A percentile compares a stretch with the other conserved stretches of the same genome.
These are phyloP conservation scores for Sugiyamaella smithiae DNA, from an alignment of 805 yeast genomes.

Conservation along the genomic window DNA sequence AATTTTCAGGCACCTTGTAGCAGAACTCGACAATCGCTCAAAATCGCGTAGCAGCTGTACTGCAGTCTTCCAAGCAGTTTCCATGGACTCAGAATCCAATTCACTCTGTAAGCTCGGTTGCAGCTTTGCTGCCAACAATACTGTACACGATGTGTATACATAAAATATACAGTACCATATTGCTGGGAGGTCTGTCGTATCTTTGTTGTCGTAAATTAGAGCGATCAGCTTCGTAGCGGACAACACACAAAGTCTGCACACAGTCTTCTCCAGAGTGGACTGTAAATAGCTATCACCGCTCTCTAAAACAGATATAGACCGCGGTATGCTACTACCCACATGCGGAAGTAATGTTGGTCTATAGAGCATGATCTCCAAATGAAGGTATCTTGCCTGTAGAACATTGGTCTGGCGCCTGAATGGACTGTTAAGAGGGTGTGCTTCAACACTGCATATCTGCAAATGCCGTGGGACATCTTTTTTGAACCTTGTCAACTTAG, in stretches of 20 bases:
- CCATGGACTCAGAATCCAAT: conserved; percentile 16
- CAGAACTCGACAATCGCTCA: conserved; percentile 8
- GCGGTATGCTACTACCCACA: conserved; percentile 1
- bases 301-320: not conserved
- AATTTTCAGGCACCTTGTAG: conserved; percentile 15
- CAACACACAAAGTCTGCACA: conserved; percentile 18
- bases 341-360: conserved; percentile 18
- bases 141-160: conserved; percentile 27
- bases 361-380: conserved; percentile 19
- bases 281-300: conserved; percentile 11
- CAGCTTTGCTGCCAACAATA: conserved; percentile 28
- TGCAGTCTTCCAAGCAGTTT: conserved; percentile 15
- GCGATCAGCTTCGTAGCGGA: conserved; percentile 20
- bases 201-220: conserved; percentile 13
- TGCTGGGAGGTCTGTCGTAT: conserved; percentile 22
- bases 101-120: conserved; percentile 22
- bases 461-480: conserved; percentile 11
- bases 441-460: conserved; percentile 4
- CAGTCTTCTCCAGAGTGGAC: conserved; percentile 12
- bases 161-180: conserved; percentile 30
- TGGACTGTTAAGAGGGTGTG: conserved; percentile 1
- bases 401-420: conserved; percentile 14
- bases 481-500: conserved; percentile 2
- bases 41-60: conserved; percentile 11
- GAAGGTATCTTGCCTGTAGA: conserved; percentile 13